Conservation (phyloP, 108 stramenopile species). For the Nitzschia sp. region DNA sequence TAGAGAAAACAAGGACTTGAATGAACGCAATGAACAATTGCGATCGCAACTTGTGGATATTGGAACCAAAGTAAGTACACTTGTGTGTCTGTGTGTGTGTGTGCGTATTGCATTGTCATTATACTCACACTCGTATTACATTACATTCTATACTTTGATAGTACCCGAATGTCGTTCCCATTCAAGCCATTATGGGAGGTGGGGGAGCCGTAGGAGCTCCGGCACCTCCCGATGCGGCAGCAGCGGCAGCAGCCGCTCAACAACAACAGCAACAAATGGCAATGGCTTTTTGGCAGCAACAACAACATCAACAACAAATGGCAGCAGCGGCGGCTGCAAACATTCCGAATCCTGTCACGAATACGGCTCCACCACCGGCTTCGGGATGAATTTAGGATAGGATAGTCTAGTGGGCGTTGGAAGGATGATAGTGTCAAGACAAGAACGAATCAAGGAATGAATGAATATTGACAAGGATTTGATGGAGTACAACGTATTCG, state of each 20-base stretch:
- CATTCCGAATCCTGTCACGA: not conserved
- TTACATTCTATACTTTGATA: too few relatives aligned
- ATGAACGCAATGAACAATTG: constrained; percentile 74
- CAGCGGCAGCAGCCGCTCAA: not conserved
- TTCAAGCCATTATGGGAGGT: constrained; percentile 63
- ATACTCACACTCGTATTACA: too few relatives aligned
- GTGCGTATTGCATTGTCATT: constrained; percentile 6
- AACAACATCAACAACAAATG: constrained; percentile 8
- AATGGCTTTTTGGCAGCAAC: constrained; percentile 8
- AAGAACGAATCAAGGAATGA: too few relatives aligned
- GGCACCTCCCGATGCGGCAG: not conserved
- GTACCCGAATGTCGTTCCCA: constrained; percentile 76
- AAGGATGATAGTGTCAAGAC: too few relatives aligned
- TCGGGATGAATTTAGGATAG: too few relatives aligned
- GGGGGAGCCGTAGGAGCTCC: constrained; percentile 9
- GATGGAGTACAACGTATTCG: too few relatives aligned
- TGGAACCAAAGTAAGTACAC: constrained; percentile 63
- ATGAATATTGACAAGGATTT: too few relatives aligned
- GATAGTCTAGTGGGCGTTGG: too few relatives aligned
- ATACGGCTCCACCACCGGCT: too few relatives aligned
- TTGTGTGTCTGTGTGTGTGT: not conserved
- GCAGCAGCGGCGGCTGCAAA: not conserved
- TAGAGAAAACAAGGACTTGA: constrained; percentile 85
- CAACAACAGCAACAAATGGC: constrained; percentile 10
- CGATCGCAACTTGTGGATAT: constrained; percentile 77